A percentile compares a stretch with the other conserved stretches of the same genome.
Evolutionary conservation across 495 filamentous ascomycete species (phyloP).

Genomic region (Talaromyces thailandensis): DNA sequence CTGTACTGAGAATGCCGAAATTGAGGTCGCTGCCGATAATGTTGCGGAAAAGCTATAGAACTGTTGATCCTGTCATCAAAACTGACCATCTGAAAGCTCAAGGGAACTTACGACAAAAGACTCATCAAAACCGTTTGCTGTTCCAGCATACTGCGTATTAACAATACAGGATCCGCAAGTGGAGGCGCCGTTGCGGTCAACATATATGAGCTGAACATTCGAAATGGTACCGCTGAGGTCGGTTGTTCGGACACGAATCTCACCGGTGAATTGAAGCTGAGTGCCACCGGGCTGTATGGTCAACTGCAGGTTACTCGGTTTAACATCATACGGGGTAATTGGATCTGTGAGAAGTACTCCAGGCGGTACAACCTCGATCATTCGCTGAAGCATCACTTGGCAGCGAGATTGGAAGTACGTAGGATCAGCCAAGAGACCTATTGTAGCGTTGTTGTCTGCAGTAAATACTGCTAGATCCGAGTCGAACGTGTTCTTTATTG

Average conservation of each 20-base stretch:
- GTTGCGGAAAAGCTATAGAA: conserved; percentile 26
- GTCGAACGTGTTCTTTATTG: conserved; percentile 22
- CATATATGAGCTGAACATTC: conserved; percentile 24
- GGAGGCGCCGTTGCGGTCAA: conserved; percentile 23
- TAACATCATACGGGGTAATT: conserved; percentile 49
- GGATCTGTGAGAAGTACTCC: conserved; percentile 40
- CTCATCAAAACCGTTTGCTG: conserved; percentile 47
- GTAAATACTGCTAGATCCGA: conserved; percentile 50
- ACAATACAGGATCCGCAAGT: conserved; percentile 28
- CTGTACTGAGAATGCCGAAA: conserved; percentile 28
- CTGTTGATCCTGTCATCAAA: conserved; percentile 10
- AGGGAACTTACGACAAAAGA: conserved; percentile 38
- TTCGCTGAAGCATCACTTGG: conserved; percentile 41
- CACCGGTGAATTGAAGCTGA: conserved; percentile 23
- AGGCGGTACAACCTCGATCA: conserved; percentile 53
- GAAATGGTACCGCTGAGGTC: conserved; percentile 15
- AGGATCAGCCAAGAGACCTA: conserved; percentile 35
- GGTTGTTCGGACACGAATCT: conserved; percentile 31
- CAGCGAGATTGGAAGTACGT: conserved; percentile 37
- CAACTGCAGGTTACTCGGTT: conserved; percentile 40
- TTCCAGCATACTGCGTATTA: conserved; percentile 33
- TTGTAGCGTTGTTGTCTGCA: conserved; percentile 46
- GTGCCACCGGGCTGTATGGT: conserved; percentile 23
- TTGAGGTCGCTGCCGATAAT: conserved; percentile 19
- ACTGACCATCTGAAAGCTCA: not conserved